Percentiles rank a stretch among this genome's conserved stretches.
Evolutionary conservation across 345 rosid genomes (phyloP).

Genomic region (Lumnitzera littorea): DNA sequence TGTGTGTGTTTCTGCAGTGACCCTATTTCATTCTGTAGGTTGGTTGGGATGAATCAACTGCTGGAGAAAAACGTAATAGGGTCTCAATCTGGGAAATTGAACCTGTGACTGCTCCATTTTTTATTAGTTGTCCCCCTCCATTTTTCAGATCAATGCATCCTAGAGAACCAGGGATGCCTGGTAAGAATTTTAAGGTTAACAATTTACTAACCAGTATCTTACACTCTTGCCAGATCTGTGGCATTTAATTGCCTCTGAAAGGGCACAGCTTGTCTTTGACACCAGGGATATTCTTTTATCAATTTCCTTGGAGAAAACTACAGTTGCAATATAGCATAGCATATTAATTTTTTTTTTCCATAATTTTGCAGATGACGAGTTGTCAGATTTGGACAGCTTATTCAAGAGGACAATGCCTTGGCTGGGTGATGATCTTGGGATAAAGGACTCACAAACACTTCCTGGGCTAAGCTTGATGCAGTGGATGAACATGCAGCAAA

Average conservation of each 20-base stretch:
- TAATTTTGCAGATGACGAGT: conserved; percentile 56
- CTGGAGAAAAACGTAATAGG: conserved; percentile 75
- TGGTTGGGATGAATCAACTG: conserved; percentile 98
- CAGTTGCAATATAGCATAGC: neutral
- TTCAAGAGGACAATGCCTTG: conserved; percentile 89
- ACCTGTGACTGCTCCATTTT: conserved; percentile 89
- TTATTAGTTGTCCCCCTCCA: conserved; percentile 75
- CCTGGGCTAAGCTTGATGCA: conserved; percentile 81
- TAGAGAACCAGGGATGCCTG: conserved; percentile 80
- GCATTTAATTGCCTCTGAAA: no score
- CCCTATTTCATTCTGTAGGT: conserved; percentile 36
- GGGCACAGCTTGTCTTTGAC: no score
- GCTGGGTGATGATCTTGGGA: conserved; percentile 64
- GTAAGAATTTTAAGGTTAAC: conserved; percentile 18
- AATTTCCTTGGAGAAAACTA: no score
- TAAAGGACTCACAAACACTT: conserved; percentile 59
- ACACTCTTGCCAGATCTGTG: neutral
- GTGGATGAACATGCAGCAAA: conserved; percentile 94
- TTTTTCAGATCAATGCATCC: conserved; percentile 76
- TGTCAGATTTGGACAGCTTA: conserved; percentile 55
- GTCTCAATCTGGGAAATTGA: conserved; percentile 97
- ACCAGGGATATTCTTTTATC: no score
- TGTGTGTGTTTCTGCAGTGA: conserved; percentile 2
- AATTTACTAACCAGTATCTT: neutral
- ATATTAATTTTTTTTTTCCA: conserved; percentile 9